Base-by-base conservation (phyloP, 2,329 filamentous ascomycete genomes). In the Mycosphaerelloides madeirae region DNA sequence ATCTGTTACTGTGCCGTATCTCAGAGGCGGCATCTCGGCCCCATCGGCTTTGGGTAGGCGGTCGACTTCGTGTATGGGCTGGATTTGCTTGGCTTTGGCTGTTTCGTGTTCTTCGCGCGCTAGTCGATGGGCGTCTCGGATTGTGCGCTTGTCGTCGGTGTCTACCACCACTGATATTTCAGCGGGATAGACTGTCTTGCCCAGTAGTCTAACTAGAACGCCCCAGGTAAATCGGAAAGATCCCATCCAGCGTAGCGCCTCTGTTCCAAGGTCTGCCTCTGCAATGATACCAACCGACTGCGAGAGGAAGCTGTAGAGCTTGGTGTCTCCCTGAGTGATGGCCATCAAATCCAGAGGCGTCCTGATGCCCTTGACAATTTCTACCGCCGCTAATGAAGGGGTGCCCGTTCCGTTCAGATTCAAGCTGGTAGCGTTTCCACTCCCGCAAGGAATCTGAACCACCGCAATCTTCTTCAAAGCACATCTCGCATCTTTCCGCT, bases 161-260 rank as follows among this genome's bases (percentile, higher is more conserved):
- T 86, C 89, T 9, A 91, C 79, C 65, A 93, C 91, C 55, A 95
- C 74, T 6, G 89, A 85, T 45, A 97, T 72, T 57, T 97, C 89
- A 63, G 87, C 94, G 0, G 93, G 93, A 63, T 95, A 97, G 16
- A 85, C 75, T 25, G 80, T 86, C 62, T 87, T 84, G 43, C 79
- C 77, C 35, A 94, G 71, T 14, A 96, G 73, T 19, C 90, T 80
- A 51, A 83, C 75, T n/a, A 94, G 62, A 50, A 95, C 81, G 6
- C 93, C 93, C 59, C 84, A 84, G 0, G 86, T 89, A 59, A 98
- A 98, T 42, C 93, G 80, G 22, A 81, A 76, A 37, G 78, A 77
- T 14, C 93, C 93, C 84, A 98, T 90, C 90, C 91, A 97, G 33
- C 93, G 83, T 51, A 97, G 69, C 60, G 94, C 73, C 59, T 98